Percentiles rank a stretch among this genome's conserved stretches.
Conservation (phyloP, 73 alveolate genomes). For the Paramecium primaurelia region DNA sequence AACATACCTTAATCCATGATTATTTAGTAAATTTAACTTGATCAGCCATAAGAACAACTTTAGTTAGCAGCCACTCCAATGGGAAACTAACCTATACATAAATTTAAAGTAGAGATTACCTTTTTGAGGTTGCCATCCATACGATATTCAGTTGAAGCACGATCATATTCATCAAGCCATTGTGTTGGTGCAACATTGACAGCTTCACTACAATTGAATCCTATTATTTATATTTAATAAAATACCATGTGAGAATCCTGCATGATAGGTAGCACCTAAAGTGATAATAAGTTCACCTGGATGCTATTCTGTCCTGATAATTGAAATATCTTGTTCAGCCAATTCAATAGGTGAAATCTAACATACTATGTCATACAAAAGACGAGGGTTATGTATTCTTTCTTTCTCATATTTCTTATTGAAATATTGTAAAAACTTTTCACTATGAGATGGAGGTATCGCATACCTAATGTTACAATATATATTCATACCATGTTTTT, state of each 20-base stretch:
- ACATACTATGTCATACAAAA: conserved; percentile 69
- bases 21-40: background rate
- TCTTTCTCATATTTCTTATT: conserved; percentile 63
- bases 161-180: conserved; percentile 68
- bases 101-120: background rate
- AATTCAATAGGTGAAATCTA: conserved; percentile 73
- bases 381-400: conserved; percentile 72
- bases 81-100: background rate
- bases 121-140: conserved; percentile 30
- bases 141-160: conserved; percentile 32
- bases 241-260: conserved; percentile 75
- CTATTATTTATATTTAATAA: background rate
- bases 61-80: background rate
- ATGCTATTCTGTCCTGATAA: conserved; percentile 69
- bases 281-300: conserved; percentile 83
- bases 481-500: conserved; percentile 69
- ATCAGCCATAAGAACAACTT: background rate
- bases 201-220: conserved; percentile 80
- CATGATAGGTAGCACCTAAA: conserved; percentile 77
- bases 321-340: conserved; percentile 59
- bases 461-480: conserved; percentile 58
- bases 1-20: background rate
- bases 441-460: conserved; percentile 66
- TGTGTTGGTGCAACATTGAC: conserved; percentile 71
- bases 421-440: conserved; percentile 68